Conservation (phyloP, 345 rosid species). For the Streptanthus diversifolius region DNA sequence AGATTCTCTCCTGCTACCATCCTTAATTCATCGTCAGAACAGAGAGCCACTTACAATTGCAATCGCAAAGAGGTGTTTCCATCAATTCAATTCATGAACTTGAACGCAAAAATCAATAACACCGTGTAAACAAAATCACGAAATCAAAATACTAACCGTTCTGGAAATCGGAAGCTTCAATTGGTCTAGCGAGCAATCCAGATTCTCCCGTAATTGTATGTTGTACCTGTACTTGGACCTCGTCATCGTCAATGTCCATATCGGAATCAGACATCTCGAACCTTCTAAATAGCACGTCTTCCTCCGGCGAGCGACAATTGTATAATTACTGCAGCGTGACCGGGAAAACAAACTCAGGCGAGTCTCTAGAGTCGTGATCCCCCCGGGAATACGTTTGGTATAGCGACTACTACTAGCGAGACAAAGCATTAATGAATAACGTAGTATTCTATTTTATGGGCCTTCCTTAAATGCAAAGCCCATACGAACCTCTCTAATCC, state of each 20-base stretch:
- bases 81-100: slow-evolving; percentile 10
- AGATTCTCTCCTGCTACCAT: background rate
- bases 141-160: slow-evolving; percentile 27
- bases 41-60: background rate
- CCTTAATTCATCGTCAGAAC: background rate
- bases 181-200: slow-evolving; percentile 19
- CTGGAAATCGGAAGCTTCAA: slow-evolving; percentile 24
- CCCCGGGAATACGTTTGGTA: slow-evolving; percentile 20
- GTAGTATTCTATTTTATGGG: background rate
- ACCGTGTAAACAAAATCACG: background rate
- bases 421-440: background rate
- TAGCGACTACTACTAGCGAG: slow-evolving; percentile 11
- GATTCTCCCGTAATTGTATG: slow-evolving; percentile 1
- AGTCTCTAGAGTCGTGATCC: slow-evolving; percentile 20
- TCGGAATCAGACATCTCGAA: slow-evolving; percentile 35
- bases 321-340: slow-evolving; percentile 16
- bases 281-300: background rate
- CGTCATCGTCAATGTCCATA: slow-evolving; percentile 29
- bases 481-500: no score
- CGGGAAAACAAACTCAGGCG: slow-evolving; percentile 13
- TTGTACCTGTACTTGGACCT: background rate
- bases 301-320: background rate
- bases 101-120: background rate
- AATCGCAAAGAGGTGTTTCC: background rate
- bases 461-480: slow-evolving; percentile 11